phyloP scores from a whole-genome alignment of 2,329 filamentous ascomycete genomes.

The Trichothecium roseum region DNA sequence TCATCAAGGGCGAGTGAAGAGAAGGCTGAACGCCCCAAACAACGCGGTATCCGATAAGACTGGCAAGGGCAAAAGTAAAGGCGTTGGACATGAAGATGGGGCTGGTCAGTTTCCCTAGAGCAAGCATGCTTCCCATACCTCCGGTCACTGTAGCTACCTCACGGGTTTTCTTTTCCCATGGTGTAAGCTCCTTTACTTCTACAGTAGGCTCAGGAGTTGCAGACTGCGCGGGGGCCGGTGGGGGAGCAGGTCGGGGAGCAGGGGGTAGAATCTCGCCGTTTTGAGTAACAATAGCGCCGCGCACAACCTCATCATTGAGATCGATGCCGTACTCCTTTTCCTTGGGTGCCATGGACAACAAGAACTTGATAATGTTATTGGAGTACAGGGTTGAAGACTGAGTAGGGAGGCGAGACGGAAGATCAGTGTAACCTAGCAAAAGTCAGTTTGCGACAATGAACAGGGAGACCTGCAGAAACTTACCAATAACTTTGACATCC shows the following conservation, averaged over 20 bases:
- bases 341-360: constrained; percentile 70
- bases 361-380: constrained; percentile 85
- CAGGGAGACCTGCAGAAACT: constrained; percentile 11
- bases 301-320: constrained; percentile 73
- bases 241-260: constrained; percentile 55
- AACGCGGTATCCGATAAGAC: constrained; percentile 77
- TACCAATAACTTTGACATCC: constrained; percentile 76
- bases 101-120: constrained; percentile 69
- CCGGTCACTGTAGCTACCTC: constrained; percentile 67
- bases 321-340: constrained; percentile 75
- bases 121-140: constrained; percentile 66
- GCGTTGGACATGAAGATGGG: constrained; percentile 82
- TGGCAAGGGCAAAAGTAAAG: constrained; percentile 75
- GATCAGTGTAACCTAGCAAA: constrained; percentile 63
- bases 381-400: constrained; percentile 86
- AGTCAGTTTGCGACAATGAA: constrained; percentile 12
- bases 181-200: constrained; percentile 58
- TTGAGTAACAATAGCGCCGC: constrained; percentile 72
- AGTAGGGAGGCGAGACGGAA: constrained; percentile 76
- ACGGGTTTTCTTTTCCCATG: constrained; percentile 69
- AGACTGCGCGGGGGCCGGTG: constrained; percentile 37
- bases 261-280: constrained; percentile 68
- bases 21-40: constrained; percentile 82
- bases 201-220: constrained; percentile 32
- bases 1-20: constrained; percentile 83